Evolutionary conservation across 139 green algal genomes (phyloP), one percentile per base, ranked within the genome.

Genomic region (Picochlorum sp.): DNA sequence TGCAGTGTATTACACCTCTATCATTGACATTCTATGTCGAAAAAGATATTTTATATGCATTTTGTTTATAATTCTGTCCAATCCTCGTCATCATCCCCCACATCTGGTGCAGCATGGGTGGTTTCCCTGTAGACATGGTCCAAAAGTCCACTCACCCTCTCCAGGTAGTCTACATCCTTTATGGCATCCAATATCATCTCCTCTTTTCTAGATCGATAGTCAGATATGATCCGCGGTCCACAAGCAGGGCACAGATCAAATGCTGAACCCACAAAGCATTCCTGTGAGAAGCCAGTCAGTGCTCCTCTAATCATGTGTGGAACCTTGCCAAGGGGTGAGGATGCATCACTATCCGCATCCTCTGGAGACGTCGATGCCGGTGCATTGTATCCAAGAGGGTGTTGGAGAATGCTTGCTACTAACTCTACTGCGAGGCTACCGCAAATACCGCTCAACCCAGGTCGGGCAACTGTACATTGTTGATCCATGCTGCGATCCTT

Each of bases 381-480:
- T n/a, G 83, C 86, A 6, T 62, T 34, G 1, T 70, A 68, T 49
- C 73, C 76, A 28, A 64, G 4, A 0, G 81, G 86, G 63, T 97
- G 87, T 68, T 92, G 79, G 68, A 94, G 37, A 65, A 88, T 41
- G 6, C 86, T 79, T 13, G 88, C 85, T 63, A 94, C 67, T 20
- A 98, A 68, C 77, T 99, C 94, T 11, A 92, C 90, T 8, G 89
- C 88, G 51, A 97, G 73, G 7, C 89, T 80, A 7, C 81, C 83
- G 23, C 92, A 92, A 26, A 98, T 91, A 37, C 78, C 69, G 8
- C 88, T 90, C 26, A 99, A 77, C 0, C 94, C 94, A 0, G 91
- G 91, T 14, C 91, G 68, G 3, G 89, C 87, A 44, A 96, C 91
- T 11, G 91, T 97, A 88, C 91, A 97, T 71, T 97, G 92, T 82